Evolutionary conservation across 2,329 filamentous ascomycete genomes (phyloP).

Genomic region (Periconia sp.): DNA sequence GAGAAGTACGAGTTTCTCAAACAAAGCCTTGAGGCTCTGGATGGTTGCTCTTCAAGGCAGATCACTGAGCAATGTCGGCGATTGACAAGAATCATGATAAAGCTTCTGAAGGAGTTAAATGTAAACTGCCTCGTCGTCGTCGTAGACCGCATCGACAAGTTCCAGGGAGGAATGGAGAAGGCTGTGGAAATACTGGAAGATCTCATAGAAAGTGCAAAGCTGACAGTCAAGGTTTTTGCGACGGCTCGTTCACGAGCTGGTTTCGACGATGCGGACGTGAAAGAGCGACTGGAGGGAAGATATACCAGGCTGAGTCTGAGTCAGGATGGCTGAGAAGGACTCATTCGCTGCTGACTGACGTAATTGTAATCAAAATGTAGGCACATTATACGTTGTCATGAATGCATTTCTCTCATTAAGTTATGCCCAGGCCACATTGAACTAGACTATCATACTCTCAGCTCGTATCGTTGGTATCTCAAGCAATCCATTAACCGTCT

Average conservation of each 20-base stretch:
- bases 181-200: slow-evolving; percentile 4
- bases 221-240: slow-evolving; percentile 6
- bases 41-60: neutral
- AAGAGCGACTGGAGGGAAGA: neutral
- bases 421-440: slow-evolving; percentile 1
- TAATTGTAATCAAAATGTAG: neutral
- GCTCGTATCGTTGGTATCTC: slow-evolving; percentile 17
- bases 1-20: neutral
- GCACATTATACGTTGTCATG: slow-evolving; percentile 6
- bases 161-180: slow-evolving; percentile 1
- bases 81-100: neutral
- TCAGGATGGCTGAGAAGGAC: slow-evolving; percentile 1
- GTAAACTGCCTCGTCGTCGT: slow-evolving; percentile 2
- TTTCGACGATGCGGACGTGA: slow-evolving; percentile 1
- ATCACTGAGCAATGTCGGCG: neutral
- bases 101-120: neutral
- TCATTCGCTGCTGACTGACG: neutral
- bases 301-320: slow-evolving; percentile 1
- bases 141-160: slow-evolving; percentile 7
- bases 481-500: slow-evolving; percentile 10
- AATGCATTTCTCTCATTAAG: slow-evolving; percentile 13
- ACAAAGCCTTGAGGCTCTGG: neutral
- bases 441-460: slow-evolving; percentile 4
- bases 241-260: neutral
- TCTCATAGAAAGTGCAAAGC: neutral